Percentiles rank a stretch among this genome's conserved stretches.
These are phyloP conservation scores for Anthracocystis panici-leucophaei DNA, from an alignment of 1,284 basidiomycete genomes.

Conservation along the genomic window DNA sequence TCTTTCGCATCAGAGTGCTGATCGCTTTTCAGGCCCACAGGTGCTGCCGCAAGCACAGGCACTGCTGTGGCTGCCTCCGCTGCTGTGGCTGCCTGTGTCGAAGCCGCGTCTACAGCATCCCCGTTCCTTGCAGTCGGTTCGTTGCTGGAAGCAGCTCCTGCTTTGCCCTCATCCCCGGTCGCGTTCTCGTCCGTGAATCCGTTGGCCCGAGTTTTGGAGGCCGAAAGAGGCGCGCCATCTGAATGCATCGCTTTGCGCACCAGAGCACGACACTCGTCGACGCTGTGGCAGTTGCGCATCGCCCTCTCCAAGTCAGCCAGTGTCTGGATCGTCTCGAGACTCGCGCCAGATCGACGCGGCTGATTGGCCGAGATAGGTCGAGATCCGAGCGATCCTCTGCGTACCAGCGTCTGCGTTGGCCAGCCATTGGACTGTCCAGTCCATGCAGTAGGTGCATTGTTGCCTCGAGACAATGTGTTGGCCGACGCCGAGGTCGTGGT, in stretches of 20 bases:
- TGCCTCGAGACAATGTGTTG: conserved; percentile 3
- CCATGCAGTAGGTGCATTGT: conserved; percentile 36
- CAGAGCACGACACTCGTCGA: conserved; percentile 58
- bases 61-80: not conserved
- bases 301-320: conserved; percentile 53
- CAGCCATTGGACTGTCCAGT: conserved; percentile 11
- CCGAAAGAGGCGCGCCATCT: conserved; percentile 17
- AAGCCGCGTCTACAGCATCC: not conserved
- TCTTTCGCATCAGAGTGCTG: too few relatives aligned
- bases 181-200: conserved; percentile 16
- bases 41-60: too few relatives aligned
- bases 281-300: conserved; percentile 53
- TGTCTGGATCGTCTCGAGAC: conserved; percentile 36
- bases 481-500: conserved; percentile 6
- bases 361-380: conserved; percentile 17
- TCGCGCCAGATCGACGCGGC: conserved; percentile 16
- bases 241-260: conserved; percentile 52
- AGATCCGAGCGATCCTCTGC: conserved; percentile 29
- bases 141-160: not conserved
- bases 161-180: not conserved
- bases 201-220: conserved; percentile 6
- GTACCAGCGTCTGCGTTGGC: conserved; percentile 14
- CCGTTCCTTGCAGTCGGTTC: conserved; percentile 4
- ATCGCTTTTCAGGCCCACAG: too few relatives aligned
- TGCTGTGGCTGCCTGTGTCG: not conserved